phyloP scores from a whole-genome alignment of 2,329 filamentous ascomycete species.

The Colletotrichum lupini region DNA sequence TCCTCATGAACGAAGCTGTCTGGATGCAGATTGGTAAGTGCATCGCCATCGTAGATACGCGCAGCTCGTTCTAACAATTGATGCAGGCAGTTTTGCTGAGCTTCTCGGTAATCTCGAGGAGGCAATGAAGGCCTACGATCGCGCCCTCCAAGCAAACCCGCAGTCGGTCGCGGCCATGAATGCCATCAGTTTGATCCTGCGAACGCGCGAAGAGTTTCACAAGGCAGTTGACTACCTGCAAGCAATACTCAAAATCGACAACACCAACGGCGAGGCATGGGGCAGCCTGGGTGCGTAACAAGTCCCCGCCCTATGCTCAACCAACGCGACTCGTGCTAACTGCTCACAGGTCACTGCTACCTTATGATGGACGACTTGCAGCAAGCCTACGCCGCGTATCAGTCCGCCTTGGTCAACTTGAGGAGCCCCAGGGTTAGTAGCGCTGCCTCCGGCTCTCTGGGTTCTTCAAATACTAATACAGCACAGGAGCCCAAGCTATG shows the following conservation, averaged over 20 bases:
- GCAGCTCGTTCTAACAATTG: slow-evolving; percentile 42
- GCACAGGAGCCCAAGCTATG: slow-evolving; percentile 91
- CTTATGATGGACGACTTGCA: slow-evolving; percentile 99
- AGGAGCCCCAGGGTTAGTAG: slow-evolving; percentile 85
- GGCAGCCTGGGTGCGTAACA: slow-evolving; percentile 81
- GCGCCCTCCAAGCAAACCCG: slow-evolving; percentile 86
- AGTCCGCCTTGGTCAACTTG: slow-evolving; percentile 92
- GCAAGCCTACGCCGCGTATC: slow-evolving; percentile 96
- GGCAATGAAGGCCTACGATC: slow-evolving; percentile 90
- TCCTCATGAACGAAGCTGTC: slow-evolving; percentile 83
- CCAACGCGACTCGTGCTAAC: slow-evolving; percentile 36
- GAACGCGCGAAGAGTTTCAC: slow-evolving; percentile 91
- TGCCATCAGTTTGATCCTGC: slow-evolving; percentile 89
- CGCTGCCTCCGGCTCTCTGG: not conserved
- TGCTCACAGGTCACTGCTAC: slow-evolving; percentile 85
- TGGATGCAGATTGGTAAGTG: slow-evolving; percentile 92
- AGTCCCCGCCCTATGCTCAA: not conserved
- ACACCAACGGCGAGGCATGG: slow-evolving; percentile 94
- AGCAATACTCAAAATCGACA: slow-evolving; percentile 89
- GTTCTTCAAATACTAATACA: slow-evolving; percentile 34
- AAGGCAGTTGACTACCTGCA: slow-evolving; percentile 95
- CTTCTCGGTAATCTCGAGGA: slow-evolving; percentile 89
- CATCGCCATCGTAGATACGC: slow-evolving; percentile 14
- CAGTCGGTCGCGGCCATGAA: slow-evolving; percentile 94
- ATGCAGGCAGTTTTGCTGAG: slow-evolving; percentile 83